Evolutionary conservation across 148 eudicot genomes (phyloP).

Genomic region (Dianthus caryophyllus): DNA sequence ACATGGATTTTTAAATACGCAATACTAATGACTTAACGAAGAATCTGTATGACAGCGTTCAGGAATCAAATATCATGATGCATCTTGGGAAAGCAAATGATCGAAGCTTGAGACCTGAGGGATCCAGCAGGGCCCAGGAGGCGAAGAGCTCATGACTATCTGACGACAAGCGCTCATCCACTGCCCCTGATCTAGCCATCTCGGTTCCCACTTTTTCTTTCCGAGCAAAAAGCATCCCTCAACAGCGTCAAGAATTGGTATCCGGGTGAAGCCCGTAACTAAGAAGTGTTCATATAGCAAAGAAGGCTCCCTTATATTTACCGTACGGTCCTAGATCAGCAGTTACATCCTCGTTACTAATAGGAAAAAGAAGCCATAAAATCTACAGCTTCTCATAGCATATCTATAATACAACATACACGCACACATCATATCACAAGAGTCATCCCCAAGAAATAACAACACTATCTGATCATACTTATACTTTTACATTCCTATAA

Average conservation of each 20-base stretch:
- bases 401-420: no score
- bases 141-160: constrained; percentile 41
- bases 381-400: not conserved
- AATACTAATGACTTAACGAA: not conserved
- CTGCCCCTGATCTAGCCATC: constrained; percentile 31
- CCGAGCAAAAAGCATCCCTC: constrained; percentile 75
- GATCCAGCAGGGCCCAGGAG: constrained; percentile 66
- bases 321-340: constrained; percentile 51
- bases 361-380: not conserved
- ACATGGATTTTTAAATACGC: not conserved
- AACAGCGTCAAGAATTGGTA: constrained; percentile 71
- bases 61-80: not conserved
- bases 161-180: constrained; percentile 34
- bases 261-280: constrained; percentile 78
- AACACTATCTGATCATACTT: no score
- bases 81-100: not conserved
- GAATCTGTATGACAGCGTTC: not conserved
- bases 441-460: no score
- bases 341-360: constrained; percentile 20
- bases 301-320: constrained; percentile 69
- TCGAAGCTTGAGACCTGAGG: constrained; percentile 60
- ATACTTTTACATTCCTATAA: not conserved
- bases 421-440: no score
- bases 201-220: constrained; percentile 65
- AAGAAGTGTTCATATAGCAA: constrained; percentile 86